These are phyloP conservation scores for Aspergillus sparsus DNA, from an alignment of 495 filamentous ascomycete species.

Conservation along the genomic window DNA sequence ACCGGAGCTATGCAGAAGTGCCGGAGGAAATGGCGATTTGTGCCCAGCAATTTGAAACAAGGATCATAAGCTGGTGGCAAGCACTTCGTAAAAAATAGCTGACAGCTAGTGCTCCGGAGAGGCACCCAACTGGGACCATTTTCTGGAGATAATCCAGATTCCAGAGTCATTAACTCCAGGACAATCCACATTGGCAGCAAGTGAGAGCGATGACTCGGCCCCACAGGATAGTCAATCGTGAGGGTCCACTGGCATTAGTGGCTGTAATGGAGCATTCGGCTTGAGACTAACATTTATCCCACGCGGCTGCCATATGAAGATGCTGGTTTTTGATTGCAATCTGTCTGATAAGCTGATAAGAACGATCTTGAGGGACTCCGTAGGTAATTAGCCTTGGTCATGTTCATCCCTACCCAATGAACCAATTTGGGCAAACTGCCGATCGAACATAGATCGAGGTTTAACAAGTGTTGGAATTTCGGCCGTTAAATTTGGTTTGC, in stretches of 20 bases:
- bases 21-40: conserved; percentile 1
- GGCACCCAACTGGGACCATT: background rate
- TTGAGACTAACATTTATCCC: conserved; percentile 7
- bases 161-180: background rate
- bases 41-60: background rate
- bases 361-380: background rate
- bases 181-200: conserved; percentile 6
- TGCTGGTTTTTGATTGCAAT: conserved; percentile 11
- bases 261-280: conserved; percentile 6
- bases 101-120: conserved; percentile 15
- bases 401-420: conserved; percentile 1
- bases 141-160: conserved; percentile 3
- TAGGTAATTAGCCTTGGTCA: conserved; percentile 38
- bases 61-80: conserved; percentile 7
- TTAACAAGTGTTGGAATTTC: background rate
- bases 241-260: conserved; percentile 23
- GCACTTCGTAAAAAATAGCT: conserved; percentile 4
- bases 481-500: background rate
- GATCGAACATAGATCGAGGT: background rate
- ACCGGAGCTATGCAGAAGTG: conserved; percentile 8
- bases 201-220: conserved; percentile 18
- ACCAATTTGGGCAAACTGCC: conserved; percentile 1
- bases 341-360: conserved; percentile 33
- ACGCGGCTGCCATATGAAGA: conserved; percentile 19
- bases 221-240: conserved; percentile 23